These are phyloP conservation scores for Monoraphidium neglectum DNA, from an alignment of 139 green algal genomes.

Conservation along the genomic window DNA sequence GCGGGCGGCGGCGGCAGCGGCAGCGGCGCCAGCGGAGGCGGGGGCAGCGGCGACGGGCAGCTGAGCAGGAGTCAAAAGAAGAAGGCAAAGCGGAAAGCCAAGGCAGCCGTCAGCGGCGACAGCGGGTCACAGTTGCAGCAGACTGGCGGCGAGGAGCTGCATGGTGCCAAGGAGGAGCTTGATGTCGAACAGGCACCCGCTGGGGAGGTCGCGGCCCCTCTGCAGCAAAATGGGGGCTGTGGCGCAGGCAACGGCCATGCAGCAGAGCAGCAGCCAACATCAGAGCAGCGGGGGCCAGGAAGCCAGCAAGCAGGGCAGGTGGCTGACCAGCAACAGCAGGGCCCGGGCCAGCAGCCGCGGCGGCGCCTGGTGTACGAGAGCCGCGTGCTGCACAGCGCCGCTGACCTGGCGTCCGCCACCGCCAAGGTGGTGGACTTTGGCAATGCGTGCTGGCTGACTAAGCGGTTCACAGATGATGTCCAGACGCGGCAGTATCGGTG, in stretches of 20 bases:
- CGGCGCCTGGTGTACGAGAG: conserved; percentile 29
- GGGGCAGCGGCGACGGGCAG: conserved; percentile 3
- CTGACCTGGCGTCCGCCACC: conserved; percentile 43
- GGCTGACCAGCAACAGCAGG: conserved; percentile 4
- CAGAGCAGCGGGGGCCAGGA: conserved; percentile 1
- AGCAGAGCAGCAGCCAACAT: neutral
- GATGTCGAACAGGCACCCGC: neutral
- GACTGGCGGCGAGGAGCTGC: neutral
- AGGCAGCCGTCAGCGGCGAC: conserved; percentile 42
- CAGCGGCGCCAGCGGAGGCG: too few species aligned
- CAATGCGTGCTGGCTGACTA: conserved; percentile 98
- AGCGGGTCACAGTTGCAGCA: conserved; percentile 13
- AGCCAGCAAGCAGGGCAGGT: conserved; percentile 6
- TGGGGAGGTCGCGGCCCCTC: neutral
- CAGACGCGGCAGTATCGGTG: conserved; percentile 97
- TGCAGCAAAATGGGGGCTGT: too few species aligned
- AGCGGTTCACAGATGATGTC: conserved; percentile 97
- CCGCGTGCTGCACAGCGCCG: conserved; percentile 17
- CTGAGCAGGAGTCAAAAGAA: conserved; percentile 93
- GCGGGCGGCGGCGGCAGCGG: neutral
- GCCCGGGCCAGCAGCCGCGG: neutral
- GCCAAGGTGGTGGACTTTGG: conserved; percentile 98
- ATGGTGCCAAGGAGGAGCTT: neutral
- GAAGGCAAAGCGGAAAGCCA: conserved; percentile 86
- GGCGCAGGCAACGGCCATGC: conserved; percentile 52